Percentiles rank a stretch among this genome's conserved stretches.
phyloP scores from a whole-genome alignment of 768 basidiomycete genomes.

The Pulveroboletus ravenelii region DNA sequence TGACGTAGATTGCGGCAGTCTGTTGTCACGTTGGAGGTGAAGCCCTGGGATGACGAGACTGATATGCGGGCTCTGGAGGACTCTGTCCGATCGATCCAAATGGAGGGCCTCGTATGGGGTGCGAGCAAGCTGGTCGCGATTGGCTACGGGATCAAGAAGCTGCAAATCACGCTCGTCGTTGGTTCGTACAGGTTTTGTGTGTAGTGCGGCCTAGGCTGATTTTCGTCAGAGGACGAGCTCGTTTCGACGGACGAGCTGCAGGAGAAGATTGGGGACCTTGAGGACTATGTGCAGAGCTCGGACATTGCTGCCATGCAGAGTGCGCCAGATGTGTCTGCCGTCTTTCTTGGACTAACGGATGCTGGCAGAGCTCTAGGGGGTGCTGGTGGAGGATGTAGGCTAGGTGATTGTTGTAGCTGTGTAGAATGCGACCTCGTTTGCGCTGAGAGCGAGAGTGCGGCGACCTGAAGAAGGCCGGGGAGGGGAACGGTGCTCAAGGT shows the following conservation, averaged over 20 bases:
- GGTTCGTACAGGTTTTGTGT: constrained; percentile 34
- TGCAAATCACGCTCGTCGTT: constrained; percentile 65
- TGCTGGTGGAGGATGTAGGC: background rate
- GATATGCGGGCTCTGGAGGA: constrained; percentile 88
- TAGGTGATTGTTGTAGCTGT: background rate
- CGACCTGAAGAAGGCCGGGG: constrained; percentile 13
- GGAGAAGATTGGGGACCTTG: constrained; percentile 81
- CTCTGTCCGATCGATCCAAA: constrained; percentile 78
- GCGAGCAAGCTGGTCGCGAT: constrained; percentile 87
- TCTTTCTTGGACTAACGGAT: constrained; percentile 1
- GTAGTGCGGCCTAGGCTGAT: background rate
- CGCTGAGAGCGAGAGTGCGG: constrained; percentile 16
- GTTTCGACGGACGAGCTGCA: constrained; percentile 91
- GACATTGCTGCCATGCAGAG: constrained; percentile 95
- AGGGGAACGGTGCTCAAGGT: no score
- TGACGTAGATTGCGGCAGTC: constrained; percentile 55
- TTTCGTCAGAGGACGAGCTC: constrained; percentile 79
- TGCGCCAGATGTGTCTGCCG: constrained; percentile 25
- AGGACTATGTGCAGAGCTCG: constrained; percentile 86
- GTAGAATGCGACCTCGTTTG: background rate
- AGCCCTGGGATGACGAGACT: constrained; percentile 99
- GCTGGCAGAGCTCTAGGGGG: constrained; percentile 20
- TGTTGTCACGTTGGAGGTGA: constrained; percentile 95
- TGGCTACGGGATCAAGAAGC: constrained; percentile 92
- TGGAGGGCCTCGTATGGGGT: constrained; percentile 95